Base-by-base conservation (phyloP, 2,329 filamentous ascomycete genomes). In the Phaeosphaeria sp. region DNA sequence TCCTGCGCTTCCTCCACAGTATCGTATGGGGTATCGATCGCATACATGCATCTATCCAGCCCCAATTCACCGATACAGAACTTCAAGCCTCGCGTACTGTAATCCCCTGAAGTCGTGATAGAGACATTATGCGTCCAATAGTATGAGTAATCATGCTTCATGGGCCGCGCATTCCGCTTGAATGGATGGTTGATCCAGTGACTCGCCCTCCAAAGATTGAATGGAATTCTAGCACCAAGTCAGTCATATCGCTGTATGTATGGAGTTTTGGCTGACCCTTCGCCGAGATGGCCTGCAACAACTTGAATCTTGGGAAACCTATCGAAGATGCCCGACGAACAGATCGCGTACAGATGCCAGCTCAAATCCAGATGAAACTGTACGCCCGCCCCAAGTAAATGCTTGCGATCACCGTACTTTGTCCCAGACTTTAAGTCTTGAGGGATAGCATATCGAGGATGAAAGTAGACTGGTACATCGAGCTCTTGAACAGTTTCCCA, bases 121-220 rank as follows among this genome's bases (percentile, higher is more conserved):
- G 74, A 80, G 46, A 81, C 69, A 48, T 81, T 81, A 54, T 78
- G 72, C 3, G 57, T 76, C 58, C 78, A 80, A 67, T 81, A 80
- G 63, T 72, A 66, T 20, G 55, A 60, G 42, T 71, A 73, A 47
- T 80, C 78, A 4, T 79, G 59, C 60, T 77, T 78, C 43, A 75
- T 79, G 2, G 78, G 76, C 23, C 77, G 62, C 0, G 65, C 68
- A 3, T 67, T 68, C 39, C 71, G 73, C 56, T 81, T 81, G 30
- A 78, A 76, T 0, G 77, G 78, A 58, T 80, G 79, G 60, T 80
- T 80, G 64, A 79, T 79, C 79, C 78, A 80, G 68, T 81, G 78
- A 33, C 64, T 67, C 30, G 78, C 77, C 18, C 65, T 65, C 69
- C 69, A 72, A 3, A 74, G 56, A 49, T 81, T 81, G 68, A 82